These are phyloP conservation scores for Helichrysum umbraculigerum DNA, from an alignment of 129 eudicot species.

Conservation along the genomic window DNA sequence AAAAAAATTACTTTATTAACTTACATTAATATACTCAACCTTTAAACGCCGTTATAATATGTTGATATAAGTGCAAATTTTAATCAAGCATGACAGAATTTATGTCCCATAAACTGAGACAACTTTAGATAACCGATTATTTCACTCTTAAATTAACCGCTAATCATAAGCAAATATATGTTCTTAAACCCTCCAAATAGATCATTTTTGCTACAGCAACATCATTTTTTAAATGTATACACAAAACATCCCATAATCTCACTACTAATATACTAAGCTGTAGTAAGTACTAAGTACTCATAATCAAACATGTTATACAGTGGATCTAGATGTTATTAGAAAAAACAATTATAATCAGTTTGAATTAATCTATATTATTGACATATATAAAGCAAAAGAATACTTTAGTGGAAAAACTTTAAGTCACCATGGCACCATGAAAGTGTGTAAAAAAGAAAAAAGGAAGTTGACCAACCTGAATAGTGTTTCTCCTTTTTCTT, in stretches of 20 bases:
- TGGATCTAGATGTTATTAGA: not conserved
- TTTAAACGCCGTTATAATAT: no score
- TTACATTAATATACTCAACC: no score
- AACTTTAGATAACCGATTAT: not conserved
- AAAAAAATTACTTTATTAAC: no score
- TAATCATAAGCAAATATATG: no score
- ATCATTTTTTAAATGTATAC: not conserved
- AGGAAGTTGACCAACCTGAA: conserved; percentile 32
- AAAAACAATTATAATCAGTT: not conserved
- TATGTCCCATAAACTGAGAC: not conserved
- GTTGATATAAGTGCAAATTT: not conserved
- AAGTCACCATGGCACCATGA: conserved; percentile 5
- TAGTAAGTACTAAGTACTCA: no score
- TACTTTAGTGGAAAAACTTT: conserved; percentile 1
- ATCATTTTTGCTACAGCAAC: not conserved
- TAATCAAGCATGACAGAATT: not conserved
- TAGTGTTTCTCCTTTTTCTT: conserved; percentile 58
- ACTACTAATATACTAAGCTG: no score
- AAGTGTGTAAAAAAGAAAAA: not conserved
- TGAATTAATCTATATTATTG: no score
- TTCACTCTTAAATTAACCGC: no score
- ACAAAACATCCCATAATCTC: not conserved
- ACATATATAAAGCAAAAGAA: not conserved
- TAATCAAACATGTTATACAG: no score
- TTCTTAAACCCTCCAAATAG: not conserved